Evolutionary conservation across 495 filamentous ascomycete species (phyloP), one percentile per base, ranked within the genome.

Genomic region (Ramalina intermedia): DNA sequence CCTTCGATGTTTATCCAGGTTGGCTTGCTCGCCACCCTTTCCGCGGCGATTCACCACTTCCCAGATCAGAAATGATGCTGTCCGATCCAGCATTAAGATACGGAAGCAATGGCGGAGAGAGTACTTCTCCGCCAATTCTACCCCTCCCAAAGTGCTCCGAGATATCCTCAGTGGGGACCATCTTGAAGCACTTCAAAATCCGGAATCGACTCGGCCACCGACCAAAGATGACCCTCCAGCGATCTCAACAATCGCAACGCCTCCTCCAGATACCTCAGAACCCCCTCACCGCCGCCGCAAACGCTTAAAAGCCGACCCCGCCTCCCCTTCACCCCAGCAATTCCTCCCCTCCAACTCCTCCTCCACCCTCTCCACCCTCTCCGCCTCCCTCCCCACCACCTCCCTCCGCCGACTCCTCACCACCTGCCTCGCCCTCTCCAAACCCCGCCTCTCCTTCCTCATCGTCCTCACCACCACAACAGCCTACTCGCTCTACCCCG

Each of bases 401-500:
- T 93, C 90, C 39, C 49, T 93, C 44, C 79, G 82, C 41, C 84
- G 88, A 50, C 73, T 76, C 37, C 55, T 91, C 45, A 84, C 88
- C n/a, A 80, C 87, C 35, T 87, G 84, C 59, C 82, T 98, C 55
- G 85, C 91, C 7, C 81, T 98, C 56, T 83, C 87, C 21, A 98
- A 98, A 66, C 91, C 91, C 5, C 87, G 93, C 39, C 78, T 98
- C 38, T 90, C 88, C 13, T 82, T 95, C 50, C 73, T 98, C 21
- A 82, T 98, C 49, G 80, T 96, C 29, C 79, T 96, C 43, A 87
- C 87, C 0, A 88, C 93, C 11, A 94, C 88, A 50, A 81, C 87
- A 2, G 81, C 91, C 24, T 98, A 98, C 65, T 84, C 85, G 6
- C 76, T 96, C 52, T 96, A 93, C 62, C 91, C 91, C 0, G 82